Evolutionary conservation across 176 grass and related monocot genomes (phyloP), one percentile per base, ranked within the genome.

Genomic region (Triticum turgidum): DNA sequence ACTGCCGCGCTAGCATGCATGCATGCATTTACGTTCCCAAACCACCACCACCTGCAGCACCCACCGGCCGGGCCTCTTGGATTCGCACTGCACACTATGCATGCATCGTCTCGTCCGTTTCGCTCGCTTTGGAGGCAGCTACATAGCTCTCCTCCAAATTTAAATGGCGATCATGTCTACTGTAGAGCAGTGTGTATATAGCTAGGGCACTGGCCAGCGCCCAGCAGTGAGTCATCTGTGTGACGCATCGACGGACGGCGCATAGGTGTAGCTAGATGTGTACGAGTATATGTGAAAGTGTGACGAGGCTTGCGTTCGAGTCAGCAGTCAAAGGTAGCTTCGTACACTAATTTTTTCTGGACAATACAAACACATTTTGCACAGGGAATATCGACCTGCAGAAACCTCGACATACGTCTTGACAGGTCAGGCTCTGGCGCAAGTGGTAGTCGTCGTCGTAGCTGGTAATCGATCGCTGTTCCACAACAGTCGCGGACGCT

Each of bases 401-500:
- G 3, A 37, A 25, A 45, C 39, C 70, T 73, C 38, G 42, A 75
- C 24, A 47, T 47, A 47, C 12, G 9, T 51, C 72, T 51, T 44
- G 38, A 15, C 14, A 14, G 25, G n/a, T 51, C 42, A 18, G 73
- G 27, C 47, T 56, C 20, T 77, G 74, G 10, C 9, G 5, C 25
- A 51, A 52, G 71, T 5, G 14, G 71, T 49, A 47, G 44, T 22
- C 63, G 13, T 18, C 12, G 14, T 37, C 34, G 67, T 32, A 10
- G 67, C 33, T 38, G 4, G 7, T 49, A 24, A 4, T 13, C 41
- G 3, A 47, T 76, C 73, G 24, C 73, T 77, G 27, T 56, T 77
- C 47, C 47, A 77, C 74, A 76, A 76, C 73, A 76, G 73, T 76
- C 12, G 73, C 73, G 14, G 4, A 30, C 73, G 25, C 73, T 52